Evolutionary conservation across 1,284 basidiomycete species (phyloP).

Genomic region (Rhodotorula sp.): DNA sequence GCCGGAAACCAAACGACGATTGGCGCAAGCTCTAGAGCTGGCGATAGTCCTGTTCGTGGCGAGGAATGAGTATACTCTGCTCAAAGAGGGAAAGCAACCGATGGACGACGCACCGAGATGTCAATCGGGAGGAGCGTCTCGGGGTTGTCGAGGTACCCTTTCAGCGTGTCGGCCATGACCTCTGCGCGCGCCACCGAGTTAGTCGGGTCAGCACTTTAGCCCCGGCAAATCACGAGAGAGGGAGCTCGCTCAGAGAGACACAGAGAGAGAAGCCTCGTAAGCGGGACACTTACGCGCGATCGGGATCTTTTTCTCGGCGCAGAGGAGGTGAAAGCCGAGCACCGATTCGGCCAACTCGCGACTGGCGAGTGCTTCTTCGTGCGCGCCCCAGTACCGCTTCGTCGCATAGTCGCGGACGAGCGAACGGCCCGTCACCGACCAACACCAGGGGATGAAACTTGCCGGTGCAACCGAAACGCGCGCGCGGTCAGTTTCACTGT

Average conservation of each 20-base stretch:
- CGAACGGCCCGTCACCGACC: slow-evolving; percentile 33
- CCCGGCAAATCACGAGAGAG: too few relatives aligned
- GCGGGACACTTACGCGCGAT: slow-evolving; percentile 12
- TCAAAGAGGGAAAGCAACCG: background rate
- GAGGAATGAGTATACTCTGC: background rate
- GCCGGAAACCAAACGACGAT: too few relatives aligned
- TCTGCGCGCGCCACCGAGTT: background rate
- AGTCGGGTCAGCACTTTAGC: background rate
- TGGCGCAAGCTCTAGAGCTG: too few relatives aligned
- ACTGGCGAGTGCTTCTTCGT: slow-evolving; percentile 15
- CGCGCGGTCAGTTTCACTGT: too few relatives aligned
- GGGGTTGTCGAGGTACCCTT: slow-evolving; percentile 22
- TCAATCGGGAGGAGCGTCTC: slow-evolving; percentile 28
- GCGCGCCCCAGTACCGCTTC: slow-evolving; percentile 23
- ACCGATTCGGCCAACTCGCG: slow-evolving; percentile 30
- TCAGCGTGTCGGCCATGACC: slow-evolving; percentile 9
- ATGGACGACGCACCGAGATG: slow-evolving; percentile 5
- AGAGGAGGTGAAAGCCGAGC: slow-evolving; percentile 21
- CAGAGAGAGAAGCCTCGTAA: too few relatives aligned
- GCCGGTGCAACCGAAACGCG: too few relatives aligned
- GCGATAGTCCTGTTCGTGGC: background rate
- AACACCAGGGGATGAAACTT: slow-evolving; percentile 31
- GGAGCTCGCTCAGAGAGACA: too few relatives aligned
- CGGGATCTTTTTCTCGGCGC: slow-evolving; percentile 8
- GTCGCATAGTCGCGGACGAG: slow-evolving; percentile 38